A percentile compares a stretch with the other conserved stretches of the same genome.
These are phyloP conservation scores for Globisporangium uncinulatum DNA, from an alignment of 352 stramenopile species.

Conservation along the genomic window DNA sequence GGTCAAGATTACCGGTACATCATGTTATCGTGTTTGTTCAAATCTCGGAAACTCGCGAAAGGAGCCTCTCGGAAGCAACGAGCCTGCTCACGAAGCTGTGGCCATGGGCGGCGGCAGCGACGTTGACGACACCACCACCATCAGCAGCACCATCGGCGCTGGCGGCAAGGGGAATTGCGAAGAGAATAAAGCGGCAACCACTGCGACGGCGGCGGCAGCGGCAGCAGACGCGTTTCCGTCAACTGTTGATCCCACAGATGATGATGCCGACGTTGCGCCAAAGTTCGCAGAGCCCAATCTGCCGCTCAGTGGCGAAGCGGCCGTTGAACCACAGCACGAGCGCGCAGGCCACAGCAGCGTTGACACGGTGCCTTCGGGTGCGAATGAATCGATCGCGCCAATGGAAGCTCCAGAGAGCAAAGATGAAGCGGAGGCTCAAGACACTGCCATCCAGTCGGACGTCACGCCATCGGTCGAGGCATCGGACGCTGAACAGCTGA, in stretches of 20 bases:
- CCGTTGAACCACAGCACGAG: constrained; percentile 4
- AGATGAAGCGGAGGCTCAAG: no score
- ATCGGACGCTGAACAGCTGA: no score
- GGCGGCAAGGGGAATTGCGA: constrained; percentile 9
- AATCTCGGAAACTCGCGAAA: constrained; percentile 2
- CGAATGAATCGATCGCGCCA: no score
- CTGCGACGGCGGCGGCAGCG: background rate
- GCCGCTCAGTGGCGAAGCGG: background rate
- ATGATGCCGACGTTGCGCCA: background rate
- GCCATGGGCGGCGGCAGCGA: background rate
- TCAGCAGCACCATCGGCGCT: no score
- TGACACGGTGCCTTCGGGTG: no score
- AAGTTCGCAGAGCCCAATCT: background rate
- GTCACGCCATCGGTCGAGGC: no score
- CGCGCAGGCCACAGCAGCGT: background rate
- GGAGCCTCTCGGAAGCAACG: background rate
- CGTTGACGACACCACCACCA: background rate
- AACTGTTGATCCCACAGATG: background rate
- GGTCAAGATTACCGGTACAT: no score
- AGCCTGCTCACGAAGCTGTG: no score
- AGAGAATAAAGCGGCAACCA: background rate
- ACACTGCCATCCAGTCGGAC: no score
- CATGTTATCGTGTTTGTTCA: constrained; percentile 4
- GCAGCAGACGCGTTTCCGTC: background rate
- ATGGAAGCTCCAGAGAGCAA: no score